phyloP scores from a whole-genome alignment of 2,329 filamentous ascomycete species.

The Karstenula rhodostoma region DNA sequence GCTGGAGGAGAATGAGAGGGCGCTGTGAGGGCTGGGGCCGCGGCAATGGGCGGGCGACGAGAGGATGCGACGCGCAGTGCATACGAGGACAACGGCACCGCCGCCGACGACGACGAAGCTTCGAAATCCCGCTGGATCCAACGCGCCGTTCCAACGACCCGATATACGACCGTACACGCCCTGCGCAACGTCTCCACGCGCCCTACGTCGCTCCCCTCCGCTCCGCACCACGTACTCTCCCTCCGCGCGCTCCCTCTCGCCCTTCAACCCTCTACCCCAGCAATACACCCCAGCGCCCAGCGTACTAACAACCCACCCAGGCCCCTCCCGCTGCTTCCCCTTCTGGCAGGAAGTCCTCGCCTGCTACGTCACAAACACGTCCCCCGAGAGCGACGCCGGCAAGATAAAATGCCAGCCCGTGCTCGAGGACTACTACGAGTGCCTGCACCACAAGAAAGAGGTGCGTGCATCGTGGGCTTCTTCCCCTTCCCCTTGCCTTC shows the following conservation, averaged over 20 bases:
- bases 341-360: constrained; percentile 99
- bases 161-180: too few species aligned
- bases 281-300: too few species aligned
- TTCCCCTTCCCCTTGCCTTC: neutral
- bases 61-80: constrained; percentile 16
- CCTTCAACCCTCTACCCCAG: neutral
- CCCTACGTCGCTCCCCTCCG: neutral
- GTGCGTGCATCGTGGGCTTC: too few species aligned
- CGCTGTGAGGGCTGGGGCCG: constrained; percentile 16
- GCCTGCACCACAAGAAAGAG: constrained; percentile 98
- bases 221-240: neutral
- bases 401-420: constrained; percentile 87
- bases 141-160: neutral
- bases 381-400: constrained; percentile 76
- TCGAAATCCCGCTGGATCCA: too few species aligned
- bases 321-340: constrained; percentile 87
- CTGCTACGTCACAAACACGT: constrained; percentile 96
- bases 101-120: constrained; percentile 7
- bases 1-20: neutral
- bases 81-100: constrained; percentile 13
- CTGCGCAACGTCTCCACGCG: too few species aligned
- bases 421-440: constrained; percentile 98
- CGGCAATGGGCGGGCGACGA: constrained; percentile 18
- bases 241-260: neutral
- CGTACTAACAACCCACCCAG: constrained; percentile 47